These are phyloP conservation scores for Curvularia lunata DNA, from an alignment of 2,329 filamentous ascomycete species.

Conservation along the genomic window DNA sequence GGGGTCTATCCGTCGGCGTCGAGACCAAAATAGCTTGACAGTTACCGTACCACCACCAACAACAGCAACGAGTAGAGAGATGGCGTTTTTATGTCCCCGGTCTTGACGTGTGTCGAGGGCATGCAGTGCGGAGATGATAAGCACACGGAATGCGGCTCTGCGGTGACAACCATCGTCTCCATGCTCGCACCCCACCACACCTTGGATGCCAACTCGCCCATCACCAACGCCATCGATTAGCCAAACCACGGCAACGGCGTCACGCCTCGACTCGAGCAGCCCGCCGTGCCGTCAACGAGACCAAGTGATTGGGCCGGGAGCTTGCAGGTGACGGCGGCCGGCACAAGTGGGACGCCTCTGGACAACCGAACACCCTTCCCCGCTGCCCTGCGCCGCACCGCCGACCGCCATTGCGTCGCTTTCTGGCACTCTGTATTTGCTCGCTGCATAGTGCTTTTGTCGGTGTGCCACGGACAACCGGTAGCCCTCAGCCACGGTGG, in stretches of 20 bases:
- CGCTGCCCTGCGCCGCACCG: constrained; percentile 14
- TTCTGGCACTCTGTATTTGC: constrained; percentile 2
- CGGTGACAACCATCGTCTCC: constrained; percentile 7
- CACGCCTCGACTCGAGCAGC: constrained; percentile 7
- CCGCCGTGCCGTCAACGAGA: background rate
- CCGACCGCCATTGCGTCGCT: constrained; percentile 22
- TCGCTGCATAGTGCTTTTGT: constrained; percentile 12
- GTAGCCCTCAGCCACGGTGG: background rate
- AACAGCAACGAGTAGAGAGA: background rate
- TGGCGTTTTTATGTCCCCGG: constrained; percentile 2
- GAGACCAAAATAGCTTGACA: background rate
- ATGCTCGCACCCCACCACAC: background rate
- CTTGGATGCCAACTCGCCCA: constrained; percentile 8
- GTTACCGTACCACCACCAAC: background rate
- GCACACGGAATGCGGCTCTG: constrained; percentile 19
- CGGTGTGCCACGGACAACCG: constrained; percentile 15
- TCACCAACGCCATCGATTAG: constrained; percentile 11
- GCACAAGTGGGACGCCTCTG: constrained; percentile 16
- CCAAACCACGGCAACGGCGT: constrained; percentile 6
- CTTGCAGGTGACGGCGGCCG: constrained; percentile 13
- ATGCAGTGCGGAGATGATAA: background rate
- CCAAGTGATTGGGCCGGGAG: constrained; percentile 14
- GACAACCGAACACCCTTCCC: constrained; percentile 15
- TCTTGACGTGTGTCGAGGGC: background rate
- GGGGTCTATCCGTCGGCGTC: constrained; percentile 1